Percentiles rank a stretch among this genome's conserved stretches.
Conservation (phyloP, 2,329 filamentous ascomycete species). For the Fragosphaeria purpurea region DNA sequence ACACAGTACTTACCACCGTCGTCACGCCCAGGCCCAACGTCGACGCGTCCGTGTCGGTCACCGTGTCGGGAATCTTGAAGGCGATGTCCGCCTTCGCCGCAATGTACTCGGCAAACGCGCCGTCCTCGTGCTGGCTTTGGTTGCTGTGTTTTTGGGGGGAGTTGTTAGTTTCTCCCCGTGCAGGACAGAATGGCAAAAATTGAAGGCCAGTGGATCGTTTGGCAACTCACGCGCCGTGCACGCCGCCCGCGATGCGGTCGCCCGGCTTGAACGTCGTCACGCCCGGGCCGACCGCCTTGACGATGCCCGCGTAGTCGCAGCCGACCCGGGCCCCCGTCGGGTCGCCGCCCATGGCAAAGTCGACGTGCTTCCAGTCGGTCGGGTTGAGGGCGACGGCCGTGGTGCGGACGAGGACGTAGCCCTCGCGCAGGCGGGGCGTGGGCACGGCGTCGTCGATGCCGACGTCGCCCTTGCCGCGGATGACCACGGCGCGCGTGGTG, state of each 20-base stretch:
- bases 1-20: constrained; percentile 27
- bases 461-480: constrained; percentile 13
- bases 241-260: constrained; percentile 34
- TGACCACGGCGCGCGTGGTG: constrained; percentile 16
- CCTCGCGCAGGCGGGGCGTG: constrained; percentile 17
- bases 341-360: constrained; percentile 3
- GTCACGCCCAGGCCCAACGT: constrained; percentile 29
- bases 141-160: constrained; percentile 18
- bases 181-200: background rate
- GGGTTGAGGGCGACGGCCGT: constrained; percentile 21
- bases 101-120: constrained; percentile 31
- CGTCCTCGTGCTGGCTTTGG: constrained; percentile 27
- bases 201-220: background rate
- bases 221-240: constrained; percentile 24
- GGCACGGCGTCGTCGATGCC: constrained; percentile 14
- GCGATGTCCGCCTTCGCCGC: constrained; percentile 29
- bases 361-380: constrained; percentile 19
- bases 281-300: constrained; percentile 34
- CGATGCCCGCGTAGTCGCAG: constrained; percentile 37
- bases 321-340: constrained; percentile 13
- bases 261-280: constrained; percentile 35
- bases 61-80: constrained; percentile 32
- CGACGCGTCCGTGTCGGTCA: constrained; percentile 37
- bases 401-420: constrained; percentile 18
- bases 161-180: too few relatives aligned